phyloP scores from a whole-genome alignment of 345 rosid species.

The Gossypium arboreum region DNA sequence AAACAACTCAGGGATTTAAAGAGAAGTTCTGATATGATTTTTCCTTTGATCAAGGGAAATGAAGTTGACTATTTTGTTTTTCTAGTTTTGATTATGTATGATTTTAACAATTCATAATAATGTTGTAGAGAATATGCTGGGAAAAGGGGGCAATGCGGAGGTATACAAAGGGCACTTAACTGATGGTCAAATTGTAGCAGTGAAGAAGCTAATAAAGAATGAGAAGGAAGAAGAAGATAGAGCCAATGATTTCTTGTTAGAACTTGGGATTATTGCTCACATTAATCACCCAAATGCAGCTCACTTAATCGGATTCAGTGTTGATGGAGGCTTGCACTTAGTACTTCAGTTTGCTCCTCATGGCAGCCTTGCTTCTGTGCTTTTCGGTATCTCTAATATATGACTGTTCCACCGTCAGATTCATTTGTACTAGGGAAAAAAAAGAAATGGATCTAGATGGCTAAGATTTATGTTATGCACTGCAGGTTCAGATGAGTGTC shows the following conservation, averaged over 20 bases:
- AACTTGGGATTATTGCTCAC: conserved; percentile 91
- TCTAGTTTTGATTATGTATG: not conserved
- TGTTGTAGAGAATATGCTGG: conserved; percentile 66
- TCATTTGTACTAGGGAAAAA: not conserved
- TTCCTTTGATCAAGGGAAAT: too few species aligned
- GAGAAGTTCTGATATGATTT: too few species aligned
- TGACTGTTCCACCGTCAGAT: not conserved
- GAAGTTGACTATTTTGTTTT: too few species aligned
- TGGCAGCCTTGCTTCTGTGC: conserved; percentile 77
- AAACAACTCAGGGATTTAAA: too few species aligned
- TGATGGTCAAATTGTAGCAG: conserved; percentile 71
- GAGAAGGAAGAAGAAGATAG: conserved; percentile 47
- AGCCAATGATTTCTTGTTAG: conserved; percentile 68
- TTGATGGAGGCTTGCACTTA: conserved; percentile 75
- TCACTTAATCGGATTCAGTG: conserved; percentile 70
- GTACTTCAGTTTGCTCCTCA: conserved; percentile 76
- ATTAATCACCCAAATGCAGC: conserved; percentile 90
- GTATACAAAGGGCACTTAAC: conserved; percentile 72
- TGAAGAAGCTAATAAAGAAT: conserved; percentile 61
- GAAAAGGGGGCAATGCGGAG: conserved; percentile 89
- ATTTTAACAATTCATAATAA: not conserved
- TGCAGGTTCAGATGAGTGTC: conserved; percentile 50
- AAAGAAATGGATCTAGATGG: not conserved
- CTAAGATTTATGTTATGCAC: not conserved
- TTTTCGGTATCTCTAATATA: conserved; percentile 42